These are phyloP conservation scores for Trichoderma orchidacearum DNA, from an alignment of 495 filamentous ascomycete genomes.

Conservation along the genomic window DNA sequence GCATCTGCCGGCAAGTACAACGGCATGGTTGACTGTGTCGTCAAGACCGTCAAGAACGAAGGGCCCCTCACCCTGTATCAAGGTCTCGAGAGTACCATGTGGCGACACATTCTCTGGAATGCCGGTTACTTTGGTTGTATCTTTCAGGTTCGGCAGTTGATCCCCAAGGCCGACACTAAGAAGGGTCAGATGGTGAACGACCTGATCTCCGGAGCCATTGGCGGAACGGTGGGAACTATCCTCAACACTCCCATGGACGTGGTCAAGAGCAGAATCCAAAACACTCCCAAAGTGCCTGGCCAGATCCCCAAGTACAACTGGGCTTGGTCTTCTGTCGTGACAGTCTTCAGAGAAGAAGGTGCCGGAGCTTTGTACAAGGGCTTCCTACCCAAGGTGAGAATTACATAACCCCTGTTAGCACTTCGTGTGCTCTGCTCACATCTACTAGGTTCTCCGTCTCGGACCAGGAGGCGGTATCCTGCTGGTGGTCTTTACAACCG, in stretches of 20 bases:
- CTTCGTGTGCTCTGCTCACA: background rate
- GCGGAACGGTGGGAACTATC: constrained; percentile 85
- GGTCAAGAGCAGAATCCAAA: constrained; percentile 95
- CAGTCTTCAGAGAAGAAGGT: constrained; percentile 86
- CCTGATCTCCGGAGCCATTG: constrained; percentile 69
- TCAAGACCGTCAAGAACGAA: constrained; percentile 68
- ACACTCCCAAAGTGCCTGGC: constrained; percentile 69
- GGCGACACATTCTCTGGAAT: constrained; percentile 97
- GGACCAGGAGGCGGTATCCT: constrained; percentile 51
- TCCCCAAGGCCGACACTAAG: constrained; percentile 72
- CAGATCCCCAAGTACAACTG: constrained; percentile 89
- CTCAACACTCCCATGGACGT: constrained; percentile 97
- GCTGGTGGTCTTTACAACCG: constrained; percentile 80
- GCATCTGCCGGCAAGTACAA: constrained; percentile 89
- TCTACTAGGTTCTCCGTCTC: constrained; percentile 11
- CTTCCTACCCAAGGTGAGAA: constrained; percentile 77
- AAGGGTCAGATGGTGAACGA: constrained; percentile 70
- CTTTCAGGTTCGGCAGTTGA: constrained; percentile 76
- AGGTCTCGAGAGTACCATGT: constrained; percentile 88
- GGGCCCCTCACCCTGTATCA: constrained; percentile 87
- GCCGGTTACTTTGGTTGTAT: constrained; percentile 97
- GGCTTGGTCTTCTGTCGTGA: constrained; percentile 76
- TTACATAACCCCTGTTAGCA: constrained; percentile 5
- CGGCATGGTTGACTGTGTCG: constrained; percentile 81
- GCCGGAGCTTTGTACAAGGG: constrained; percentile 92